Base-by-base conservation (phyloP, 495 filamentous ascomycete genomes). In the Stereocaulon alpinum region DNA sequence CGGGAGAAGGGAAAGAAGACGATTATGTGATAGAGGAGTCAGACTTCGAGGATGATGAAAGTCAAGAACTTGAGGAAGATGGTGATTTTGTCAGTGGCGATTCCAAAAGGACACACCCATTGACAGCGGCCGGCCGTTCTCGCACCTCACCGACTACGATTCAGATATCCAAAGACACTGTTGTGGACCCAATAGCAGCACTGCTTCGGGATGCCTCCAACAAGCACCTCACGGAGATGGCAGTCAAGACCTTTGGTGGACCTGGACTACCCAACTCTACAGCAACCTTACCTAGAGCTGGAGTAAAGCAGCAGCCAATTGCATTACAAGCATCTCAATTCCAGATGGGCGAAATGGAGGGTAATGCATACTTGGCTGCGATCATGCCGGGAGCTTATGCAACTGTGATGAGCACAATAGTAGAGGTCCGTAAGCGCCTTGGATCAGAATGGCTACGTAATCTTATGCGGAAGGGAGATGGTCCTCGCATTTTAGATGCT, bases 351-450 rank as follows among this genome's bases (percentile, higher is more conserved):
- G 83, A 89, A 30, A 92, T 95, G 71, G 88, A 96, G 67, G 87
- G 84, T n/a, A 89, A 96, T 76, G 80, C 84, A 3, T 96, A 82
- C 63, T 64, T 96, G 29, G 82, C 90, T 5, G 82, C 83, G 9
- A 76, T 94, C 12, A 82, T 95, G 67, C 92, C 93, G 0, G 86
- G 84, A 1, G 77, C 86, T 56, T 95, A 95, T 68, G 83, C 91
- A 1, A 78, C 87, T 9, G 69, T 81, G 0, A 80, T 86, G 70
- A 87, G 86, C 62, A 76, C 83, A 9, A 65, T 98, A 34, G 86
- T 88, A 0, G 93, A 98, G 73, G 75, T 91, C 15, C 84, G 93
- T 40, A 91, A 91, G 67, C 82, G 93, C 15, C 73, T 97, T 29
- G 93, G 93, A 22, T 73, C 81, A 1, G 74, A 84, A 17, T 98